phyloP scores from a whole-genome alignment of 176 grass and related monocot species.

The Pharus latifolius region DNA sequence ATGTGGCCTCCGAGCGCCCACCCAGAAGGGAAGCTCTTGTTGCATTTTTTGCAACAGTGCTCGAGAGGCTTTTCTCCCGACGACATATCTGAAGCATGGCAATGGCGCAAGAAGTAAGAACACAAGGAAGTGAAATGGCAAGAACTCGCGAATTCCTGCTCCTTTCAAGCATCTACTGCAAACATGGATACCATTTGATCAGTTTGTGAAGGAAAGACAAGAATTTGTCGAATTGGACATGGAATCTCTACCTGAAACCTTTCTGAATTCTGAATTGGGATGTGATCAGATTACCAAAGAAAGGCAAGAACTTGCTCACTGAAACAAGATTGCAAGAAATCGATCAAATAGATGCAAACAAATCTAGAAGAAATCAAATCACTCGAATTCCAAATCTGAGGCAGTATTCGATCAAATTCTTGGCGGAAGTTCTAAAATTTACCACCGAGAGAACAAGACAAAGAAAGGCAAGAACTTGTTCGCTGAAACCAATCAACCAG shows the following conservation, averaged over 20 bases:
- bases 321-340: not conserved
- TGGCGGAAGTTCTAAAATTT: not conserved
- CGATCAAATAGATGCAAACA: not conserved
- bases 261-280: too few relatives aligned
- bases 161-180: not conserved
- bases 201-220: not conserved
- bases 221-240: not conserved
- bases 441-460: too few relatives aligned
- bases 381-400: not conserved
- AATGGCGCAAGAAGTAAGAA: constrained; percentile 1
- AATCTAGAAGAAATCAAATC: not conserved
- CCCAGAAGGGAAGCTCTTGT: constrained; percentile 31
- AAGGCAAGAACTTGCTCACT: not conserved
- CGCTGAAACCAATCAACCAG: too few relatives aligned
- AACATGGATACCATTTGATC: not conserved
- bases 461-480: too few relatives aligned
- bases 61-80: constrained; percentile 4
- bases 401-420: not conserved
- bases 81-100: constrained; percentile 7
- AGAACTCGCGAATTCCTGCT: not conserved
- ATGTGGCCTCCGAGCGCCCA: constrained; percentile 49
- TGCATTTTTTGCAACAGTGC: constrained; percentile 29
- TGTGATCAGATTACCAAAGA: not conserved
- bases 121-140: not conserved
- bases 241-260: not conserved